Base-by-base conservation (phyloP, 2,329 filamentous ascomycete genomes). In the Thyridium curvatum region DNA sequence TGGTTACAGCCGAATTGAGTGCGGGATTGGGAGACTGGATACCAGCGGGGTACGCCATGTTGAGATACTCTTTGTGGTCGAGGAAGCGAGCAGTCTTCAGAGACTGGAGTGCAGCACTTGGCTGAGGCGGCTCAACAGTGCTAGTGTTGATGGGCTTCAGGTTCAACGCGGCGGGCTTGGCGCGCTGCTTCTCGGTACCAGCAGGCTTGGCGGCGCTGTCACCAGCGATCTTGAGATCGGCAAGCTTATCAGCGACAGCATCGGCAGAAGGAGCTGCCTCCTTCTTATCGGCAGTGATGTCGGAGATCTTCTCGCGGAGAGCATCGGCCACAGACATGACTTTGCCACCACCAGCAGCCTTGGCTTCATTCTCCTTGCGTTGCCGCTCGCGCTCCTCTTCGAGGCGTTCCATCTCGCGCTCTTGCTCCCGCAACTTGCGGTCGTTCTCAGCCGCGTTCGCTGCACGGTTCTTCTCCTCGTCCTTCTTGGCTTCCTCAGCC, bases 11-110 rank as follows among this genome's bases (percentile, higher is more conserved):
- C 31, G 77, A 71, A 61, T 97, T 98, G 48, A 96, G 68, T 3
- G 91, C 86, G 10, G 91, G 88, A 65, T 96, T 97, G 8, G 93
- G 93, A 18, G 90, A 95, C 44, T 75, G 78, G 59, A 97, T 84
- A 39, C 86, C 85, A 4, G 78, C 68, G 13, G 93, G 91, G 60
- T 98, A 98, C 52, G 86, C 80, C n/a, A 34, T 34, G 54, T 79
- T 82, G 47, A 90, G 80, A 46, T 91, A 79, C 36, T 84, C 79
- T 10, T 26, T 26, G 21, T 26, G 21, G 21, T 26, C 21, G 41
- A 98, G 71, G 69, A 94, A 91, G 37, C 90, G 85, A 40, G 93
- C 87, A 14, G 89, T 91, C 68, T 93, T 91, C 46, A 98, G 76
- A 8, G 91, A 86, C 62, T 94, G 90, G 59, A 98, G 84, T 45